phyloP scores from a whole-genome alignment of 768 basidiomycete genomes.

The Kwoniella sp. region DNA sequence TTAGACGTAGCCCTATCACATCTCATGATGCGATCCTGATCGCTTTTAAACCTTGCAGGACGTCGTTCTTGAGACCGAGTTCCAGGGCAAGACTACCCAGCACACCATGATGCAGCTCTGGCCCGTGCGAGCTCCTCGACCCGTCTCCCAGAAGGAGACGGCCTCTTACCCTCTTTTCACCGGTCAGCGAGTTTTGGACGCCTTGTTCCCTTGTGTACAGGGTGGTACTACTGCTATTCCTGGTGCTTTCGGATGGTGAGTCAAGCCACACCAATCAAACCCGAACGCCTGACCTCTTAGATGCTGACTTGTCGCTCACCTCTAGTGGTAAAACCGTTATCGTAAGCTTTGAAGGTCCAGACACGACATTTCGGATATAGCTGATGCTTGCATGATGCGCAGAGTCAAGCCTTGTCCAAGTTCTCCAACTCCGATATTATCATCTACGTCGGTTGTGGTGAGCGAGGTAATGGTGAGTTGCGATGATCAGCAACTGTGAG shows the following conservation, averaged over 20 bases:
- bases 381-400: too few relatives aligned
- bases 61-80: conserved; percentile 93
- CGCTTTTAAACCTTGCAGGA: conserved; percentile 63
- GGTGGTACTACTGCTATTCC: conserved; percentile 67
- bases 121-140: conserved; percentile 97
- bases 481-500: too few relatives aligned
- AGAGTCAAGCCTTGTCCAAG: conserved; percentile 77
- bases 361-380: too few relatives aligned
- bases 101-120: conserved; percentile 98
- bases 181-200: conserved; percentile 95
- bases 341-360: conserved; percentile 63
- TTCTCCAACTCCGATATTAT: conserved; percentile 99
- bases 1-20: background rate
- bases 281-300: too few relatives aligned
- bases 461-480: conserved; percentile 74
- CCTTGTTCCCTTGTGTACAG: conserved; percentile 82
- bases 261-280: background rate
- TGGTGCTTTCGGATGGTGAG: conserved; percentile 89
- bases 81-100: conserved; percentile 88
- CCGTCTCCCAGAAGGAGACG: conserved; percentile 91
- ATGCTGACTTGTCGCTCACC: conserved; percentile 20
- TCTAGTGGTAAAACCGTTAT: conserved; percentile 74
- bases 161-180: conserved; percentile 90
- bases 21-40: background rate
- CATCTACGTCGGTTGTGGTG: conserved; percentile 97